Evolutionary conservation across 306 rosid genomes (phyloP), one percentile per base, ranked within the genome.

Genomic region (Oemleria cerasiformis): DNA sequence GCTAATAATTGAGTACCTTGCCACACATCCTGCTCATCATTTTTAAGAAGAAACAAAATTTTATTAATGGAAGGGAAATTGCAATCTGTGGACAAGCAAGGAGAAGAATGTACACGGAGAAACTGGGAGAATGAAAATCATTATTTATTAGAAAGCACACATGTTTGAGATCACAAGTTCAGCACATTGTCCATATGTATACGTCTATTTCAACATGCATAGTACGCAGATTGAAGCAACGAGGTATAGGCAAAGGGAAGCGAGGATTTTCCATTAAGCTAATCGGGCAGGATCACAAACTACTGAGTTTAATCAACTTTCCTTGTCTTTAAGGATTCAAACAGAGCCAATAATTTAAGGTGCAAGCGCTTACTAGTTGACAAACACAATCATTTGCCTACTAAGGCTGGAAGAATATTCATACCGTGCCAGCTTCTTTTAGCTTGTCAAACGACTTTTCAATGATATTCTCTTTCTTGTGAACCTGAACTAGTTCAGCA

Each of bases 1-100:
- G 96, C 99, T 20, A 94, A 83, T 71, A 94, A 94, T 68, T 91
- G 99, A 58, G 99, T 94, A 78, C 99, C 99, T 85, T 94, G 99
- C 97, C 88, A 91, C 58, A 94, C 96, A 88, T 91, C 96, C 99
- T 94, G 88, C 78, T 66, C 71, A 20, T 23, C 68, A 77, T 60
- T 21, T 59, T 34, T 34, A 0, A 34, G 42, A 59, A 7, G 12
- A 59, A 13, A 59, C n/a, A 13, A 34, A 15, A 30, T 30, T 14
- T 30, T 6, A 15, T 34, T 59, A 58, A 59, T 34, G 42, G 15
- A 34, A 34, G 15, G 64, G 42, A 59, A 59, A 15, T 34, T 59
- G 34, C 43, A 6, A 59, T 15, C 20, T 59, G 64, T 14, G 12
- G 17, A 34, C 0, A 59, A 6, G 19, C 39, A 49, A 30, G 36